A percentile compares a stretch with the other conserved stretches of the same genome.
Evolutionary conservation across 306 rosid species (phyloP).

Genomic region (Cucumis hystrix): DNA sequence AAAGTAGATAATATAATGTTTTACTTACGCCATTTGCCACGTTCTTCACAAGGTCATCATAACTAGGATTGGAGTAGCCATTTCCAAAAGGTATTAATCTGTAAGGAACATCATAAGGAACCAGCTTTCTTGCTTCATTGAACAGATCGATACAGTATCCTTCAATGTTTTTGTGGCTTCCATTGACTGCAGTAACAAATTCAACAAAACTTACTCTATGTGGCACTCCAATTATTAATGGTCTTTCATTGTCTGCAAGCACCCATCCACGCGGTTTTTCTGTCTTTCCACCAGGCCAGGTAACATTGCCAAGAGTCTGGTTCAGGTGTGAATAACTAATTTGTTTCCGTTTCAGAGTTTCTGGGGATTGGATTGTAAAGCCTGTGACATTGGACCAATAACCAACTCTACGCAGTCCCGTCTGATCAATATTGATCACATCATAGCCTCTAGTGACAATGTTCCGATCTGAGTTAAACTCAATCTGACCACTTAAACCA

Average conservation of each 20-base stretch:
- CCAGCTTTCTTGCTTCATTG: constrained; percentile 41
- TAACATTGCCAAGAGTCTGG: constrained; percentile 55
- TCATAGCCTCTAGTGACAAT: constrained; percentile 51
- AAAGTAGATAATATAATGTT: constrained; percentile 4
- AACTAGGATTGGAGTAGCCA: constrained; percentile 66
- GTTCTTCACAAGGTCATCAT: constrained; percentile 49
- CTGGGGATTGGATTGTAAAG: constrained; percentile 54
- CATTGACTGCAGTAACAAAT: constrained; percentile 43
- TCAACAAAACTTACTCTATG: constrained; percentile 76
- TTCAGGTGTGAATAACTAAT: constrained; percentile 13
- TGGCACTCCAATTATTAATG: constrained; percentile 84
- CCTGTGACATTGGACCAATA: constrained; percentile 68
- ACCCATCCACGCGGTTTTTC: constrained; percentile 90
- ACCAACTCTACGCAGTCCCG: constrained; percentile 36
- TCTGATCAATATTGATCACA: constrained; percentile 50
- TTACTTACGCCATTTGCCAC: constrained; percentile 51
- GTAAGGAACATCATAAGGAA: constrained; percentile 72
- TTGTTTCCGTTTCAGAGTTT: constrained; percentile 21
- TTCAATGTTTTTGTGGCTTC: constrained; percentile 23
- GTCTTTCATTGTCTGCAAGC: constrained; percentile 53
- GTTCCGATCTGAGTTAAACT: constrained; percentile 44
- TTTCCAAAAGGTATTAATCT: constrained; percentile 55
- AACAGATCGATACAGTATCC: constrained; percentile 84
- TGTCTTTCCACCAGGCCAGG: constrained; percentile 83
- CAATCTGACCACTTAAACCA: constrained; percentile 62